phyloP scores from a whole-genome alignment of 129 eudicot genomes.

The Helianthus tuberosus region DNA sequence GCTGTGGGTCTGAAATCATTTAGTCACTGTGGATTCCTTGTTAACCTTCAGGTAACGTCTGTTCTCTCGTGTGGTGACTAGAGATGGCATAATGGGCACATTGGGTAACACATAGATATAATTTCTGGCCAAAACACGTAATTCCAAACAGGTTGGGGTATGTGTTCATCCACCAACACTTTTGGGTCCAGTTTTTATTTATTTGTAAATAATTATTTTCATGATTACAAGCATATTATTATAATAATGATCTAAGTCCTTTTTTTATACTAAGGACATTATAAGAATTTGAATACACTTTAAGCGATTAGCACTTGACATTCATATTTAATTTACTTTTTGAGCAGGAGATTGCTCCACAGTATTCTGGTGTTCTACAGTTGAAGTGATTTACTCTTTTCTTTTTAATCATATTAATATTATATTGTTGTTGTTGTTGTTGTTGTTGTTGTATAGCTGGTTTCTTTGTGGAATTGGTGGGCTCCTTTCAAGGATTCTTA shows the following conservation, averaged over 20 bases:
- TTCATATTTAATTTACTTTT: slow-evolving; percentile 8
- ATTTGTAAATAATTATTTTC: not conserved
- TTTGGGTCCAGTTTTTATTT: not conserved
- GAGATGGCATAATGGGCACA: no score
- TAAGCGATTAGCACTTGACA: slow-evolving; percentile 6
- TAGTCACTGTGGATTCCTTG: slow-evolving; percentile 98
- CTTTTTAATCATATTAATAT: not conserved
- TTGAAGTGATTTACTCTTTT: not conserved
- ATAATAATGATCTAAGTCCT: no score
- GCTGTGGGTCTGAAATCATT: slow-evolving; percentile 93
- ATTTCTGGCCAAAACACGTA: not conserved
- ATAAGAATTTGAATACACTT: not conserved
- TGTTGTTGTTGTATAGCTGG: slow-evolving; percentile 85
- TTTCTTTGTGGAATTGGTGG: slow-evolving; percentile 80
- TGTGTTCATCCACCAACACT: no score
- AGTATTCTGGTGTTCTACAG: slow-evolving; percentile 80
- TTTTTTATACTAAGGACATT: no score
- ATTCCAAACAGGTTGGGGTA: not conserved
- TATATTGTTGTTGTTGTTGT: slow-evolving; percentile 42
- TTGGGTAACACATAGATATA: no score
- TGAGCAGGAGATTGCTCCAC: slow-evolving; percentile 88
- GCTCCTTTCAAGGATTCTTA: slow-evolving; percentile 89
- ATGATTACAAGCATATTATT: not conserved
- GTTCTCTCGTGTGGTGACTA: slow-evolving; percentile 12
- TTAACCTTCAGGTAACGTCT: slow-evolving; percentile 77